Base-by-base conservation (phyloP, 2,329 filamentous ascomycete species). In the Scedosporium minutisporum region DNA sequence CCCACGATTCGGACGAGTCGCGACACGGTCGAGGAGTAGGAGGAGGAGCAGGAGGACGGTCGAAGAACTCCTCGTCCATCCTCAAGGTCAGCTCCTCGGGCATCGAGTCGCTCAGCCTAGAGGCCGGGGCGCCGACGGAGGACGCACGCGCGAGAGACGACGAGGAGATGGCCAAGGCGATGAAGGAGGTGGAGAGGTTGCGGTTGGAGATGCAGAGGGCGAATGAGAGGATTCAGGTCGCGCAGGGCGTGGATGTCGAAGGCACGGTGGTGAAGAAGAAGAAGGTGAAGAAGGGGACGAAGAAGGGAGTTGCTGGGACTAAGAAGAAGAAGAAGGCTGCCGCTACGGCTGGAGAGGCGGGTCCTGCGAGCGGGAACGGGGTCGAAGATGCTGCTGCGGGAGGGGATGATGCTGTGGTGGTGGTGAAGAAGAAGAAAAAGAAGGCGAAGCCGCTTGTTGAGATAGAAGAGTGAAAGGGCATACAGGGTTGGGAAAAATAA, bases 71-170 rank as follows among this genome's bases (percentile, higher is more conserved):
- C 10, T 55, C 51, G 18, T 55, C 51, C 12, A 77, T 97, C 1
- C 82, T 99, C 1, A 86, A 93, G 66, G 89, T 97, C 0, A 92
- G 97, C 74, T 96, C 92, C 42, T 93, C 90, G 66, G 88, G 87
- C 51, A 84, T 99, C 3, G 85, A 86, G 1, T 78, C 84, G 2
- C 82, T 97, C 53, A 88, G 84, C 55, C 82, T 97, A 1, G 84
- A 68, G 16, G 71, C 70, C 6, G 68, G 69, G 44, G 69, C 64
- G 7, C 69, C 38, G 64, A 73, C 67, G 58, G 66, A 71, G n/a
- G 89, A 91, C 69, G 80, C 81, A 61, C 84, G 87, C 66, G 83
- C 88, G 71, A 84, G 83, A 16, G 91, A 96, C 70, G 92, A 97
- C 64, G 86, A 85, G 1, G 93, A 97, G 75, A 96, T 97, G 91